These are phyloP conservation scores for Halophytophthora polymorphica DNA, from an alignment of 352 stramenopile genomes.

Conservation along the genomic window DNA sequence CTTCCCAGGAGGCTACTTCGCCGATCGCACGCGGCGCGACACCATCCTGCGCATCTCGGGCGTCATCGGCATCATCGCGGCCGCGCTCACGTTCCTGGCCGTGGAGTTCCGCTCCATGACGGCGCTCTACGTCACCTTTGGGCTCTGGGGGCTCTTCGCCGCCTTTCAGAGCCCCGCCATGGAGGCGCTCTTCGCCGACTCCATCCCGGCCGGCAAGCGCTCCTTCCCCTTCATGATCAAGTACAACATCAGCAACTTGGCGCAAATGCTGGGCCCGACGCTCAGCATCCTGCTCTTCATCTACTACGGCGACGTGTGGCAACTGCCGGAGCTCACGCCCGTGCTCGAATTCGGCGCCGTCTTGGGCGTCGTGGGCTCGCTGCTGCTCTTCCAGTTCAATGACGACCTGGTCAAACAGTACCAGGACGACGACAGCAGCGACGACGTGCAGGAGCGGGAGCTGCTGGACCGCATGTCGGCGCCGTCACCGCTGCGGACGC, in stretches of 20 bases:
- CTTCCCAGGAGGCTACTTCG: constrained; percentile 61
- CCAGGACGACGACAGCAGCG: constrained; percentile 15
- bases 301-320: constrained; percentile 63
- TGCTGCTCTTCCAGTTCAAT: constrained; percentile 61
- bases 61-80: constrained; percentile 38
- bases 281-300: constrained; percentile 61
- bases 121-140: constrained; percentile 61
- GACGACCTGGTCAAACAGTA: constrained; percentile 59
- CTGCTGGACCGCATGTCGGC: constrained; percentile 20
- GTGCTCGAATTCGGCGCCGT: constrained; percentile 63
- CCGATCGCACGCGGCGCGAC: constrained; percentile 67
- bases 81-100: constrained; percentile 55
- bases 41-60: constrained; percentile 61
- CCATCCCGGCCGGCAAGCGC: constrained; percentile 59
- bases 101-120: constrained; percentile 42
- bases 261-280: constrained; percentile 53
- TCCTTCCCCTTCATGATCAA: constrained; percentile 82
- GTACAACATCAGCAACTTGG: constrained; percentile 74
- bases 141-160: constrained; percentile 63
- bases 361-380: constrained; percentile 43
- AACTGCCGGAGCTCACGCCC: constrained; percentile 43
- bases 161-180: constrained; percentile 67
- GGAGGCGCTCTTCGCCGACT: constrained; percentile 75
- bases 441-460: constrained; percentile 16
- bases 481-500: constrained; percentile 49